phyloP scores from a whole-genome alignment of 306 rosid genomes.

The Prinsepia uniflora region DNA sequence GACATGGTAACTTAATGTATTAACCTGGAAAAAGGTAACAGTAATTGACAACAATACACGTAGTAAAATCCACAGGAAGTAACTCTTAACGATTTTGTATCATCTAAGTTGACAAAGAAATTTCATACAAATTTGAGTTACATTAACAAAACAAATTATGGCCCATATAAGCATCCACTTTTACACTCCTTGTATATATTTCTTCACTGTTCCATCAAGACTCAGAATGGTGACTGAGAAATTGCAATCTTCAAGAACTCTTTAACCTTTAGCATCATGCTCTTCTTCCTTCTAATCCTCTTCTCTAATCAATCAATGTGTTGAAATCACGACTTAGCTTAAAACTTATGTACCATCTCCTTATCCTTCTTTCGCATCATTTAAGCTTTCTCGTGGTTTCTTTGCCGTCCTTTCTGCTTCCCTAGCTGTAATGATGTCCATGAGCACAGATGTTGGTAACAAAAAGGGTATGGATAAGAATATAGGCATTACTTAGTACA shows the following conservation, averaged over 20 bases:
- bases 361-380: slow-evolving; percentile 33
- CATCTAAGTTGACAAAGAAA: not conserved
- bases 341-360: not conserved
- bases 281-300: not conserved
- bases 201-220: not conserved
- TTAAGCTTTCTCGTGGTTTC: slow-evolving; percentile 42
- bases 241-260: not conserved
- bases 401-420: slow-evolving; percentile 43
- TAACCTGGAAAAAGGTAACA: too few relatives aligned
- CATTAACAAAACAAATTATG: not conserved
- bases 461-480: not conserved
- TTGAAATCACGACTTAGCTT: slow-evolving; percentile 1
- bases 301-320: not conserved
- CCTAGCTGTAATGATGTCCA: slow-evolving; percentile 44
- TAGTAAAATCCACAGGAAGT: not conserved
- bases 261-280: not conserved
- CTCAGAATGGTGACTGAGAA: not conserved
- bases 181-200: not conserved
- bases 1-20: too few relatives aligned
- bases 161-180: not conserved
- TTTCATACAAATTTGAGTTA: not conserved
- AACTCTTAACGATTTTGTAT: not conserved
- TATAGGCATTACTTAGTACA: not conserved
- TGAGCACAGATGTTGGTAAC: slow-evolving; percentile 10
- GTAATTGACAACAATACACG: too few relatives aligned